phyloP scores from a whole-genome alignment of 179 eudicot genomes.

The Gypsophila paniculata region DNA sequence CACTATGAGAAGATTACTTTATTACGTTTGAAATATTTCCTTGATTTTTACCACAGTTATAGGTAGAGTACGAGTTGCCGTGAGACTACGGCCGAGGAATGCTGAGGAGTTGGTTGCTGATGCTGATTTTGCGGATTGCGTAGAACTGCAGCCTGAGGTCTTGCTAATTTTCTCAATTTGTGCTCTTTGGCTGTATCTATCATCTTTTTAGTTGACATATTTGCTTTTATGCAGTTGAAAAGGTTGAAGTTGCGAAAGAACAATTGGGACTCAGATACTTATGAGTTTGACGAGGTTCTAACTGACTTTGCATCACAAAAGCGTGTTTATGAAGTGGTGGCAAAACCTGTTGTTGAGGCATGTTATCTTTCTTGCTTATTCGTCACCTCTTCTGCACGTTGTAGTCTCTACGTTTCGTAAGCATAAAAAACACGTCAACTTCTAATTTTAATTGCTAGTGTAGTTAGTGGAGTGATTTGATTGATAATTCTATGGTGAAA shows the following conservation, averaged over 20 bases:
- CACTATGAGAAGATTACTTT: not conserved
- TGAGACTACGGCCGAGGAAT: constrained; percentile 76
- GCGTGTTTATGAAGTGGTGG: constrained; percentile 80
- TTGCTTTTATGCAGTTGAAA: constrained; percentile 51
- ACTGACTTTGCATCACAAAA: constrained; percentile 81
- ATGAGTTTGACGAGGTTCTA: constrained; percentile 74
- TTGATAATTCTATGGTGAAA: not conserved
- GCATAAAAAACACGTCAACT: not conserved
- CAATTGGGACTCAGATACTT: constrained; percentile 88
- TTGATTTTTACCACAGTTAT: constrained; percentile 39
- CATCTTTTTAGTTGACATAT: not conserved
- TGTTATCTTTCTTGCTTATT: constrained; percentile 20
- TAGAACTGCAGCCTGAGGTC: constrained; percentile 92
- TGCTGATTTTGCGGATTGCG: constrained; percentile 98
- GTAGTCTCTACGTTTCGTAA: not conserved
- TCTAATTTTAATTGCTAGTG: not conserved
- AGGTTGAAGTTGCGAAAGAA: constrained; percentile 76
- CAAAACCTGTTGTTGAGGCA: constrained; percentile 85
- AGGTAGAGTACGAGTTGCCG: constrained; percentile 91
- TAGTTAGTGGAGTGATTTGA: not conserved
- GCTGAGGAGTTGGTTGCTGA: constrained; percentile 76
- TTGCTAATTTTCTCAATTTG: not conserved
- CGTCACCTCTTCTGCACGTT: constrained; percentile 7
- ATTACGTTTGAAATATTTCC: constrained; percentile 6
- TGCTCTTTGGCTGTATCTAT: not conserved